Percentiles rank a stretch among this genome's conserved stretches.
These are phyloP conservation scores for Crithidia sp. DNA, from an alignment of 208 protist genomes.

Conservation along the genomic window DNA sequence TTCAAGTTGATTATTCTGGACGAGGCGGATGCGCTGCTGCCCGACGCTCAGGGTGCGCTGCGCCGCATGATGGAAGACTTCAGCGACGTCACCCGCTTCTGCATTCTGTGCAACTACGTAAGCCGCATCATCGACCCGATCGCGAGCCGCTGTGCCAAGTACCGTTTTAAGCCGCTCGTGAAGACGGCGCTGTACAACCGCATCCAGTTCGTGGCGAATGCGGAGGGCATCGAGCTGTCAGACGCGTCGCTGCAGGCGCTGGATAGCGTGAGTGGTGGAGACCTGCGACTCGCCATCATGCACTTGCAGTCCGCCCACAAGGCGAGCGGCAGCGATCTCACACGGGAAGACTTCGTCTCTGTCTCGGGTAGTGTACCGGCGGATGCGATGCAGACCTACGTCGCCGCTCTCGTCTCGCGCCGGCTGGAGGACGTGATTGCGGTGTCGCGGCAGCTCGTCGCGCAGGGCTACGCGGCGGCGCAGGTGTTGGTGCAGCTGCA, in stretches of 20 bases:
- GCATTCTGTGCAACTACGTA: constrained; percentile 99
- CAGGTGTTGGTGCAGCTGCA: constrained; percentile 87
- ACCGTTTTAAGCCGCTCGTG: constrained; percentile 97
- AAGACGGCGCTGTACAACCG: constrained; percentile 81
- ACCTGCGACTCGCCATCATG: constrained; percentile 97
- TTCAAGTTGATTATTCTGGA: constrained; percentile 99
- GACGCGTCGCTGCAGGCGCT: constrained; percentile 74
- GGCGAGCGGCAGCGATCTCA: constrained; percentile 79
- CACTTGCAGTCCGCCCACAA: constrained; percentile 94
- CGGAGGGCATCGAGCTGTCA: constrained; percentile 87
- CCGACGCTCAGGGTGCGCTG: constrained; percentile 98
- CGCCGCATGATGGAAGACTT: constrained; percentile 99
- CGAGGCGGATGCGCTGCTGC: constrained; percentile 99
- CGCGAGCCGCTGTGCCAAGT: constrained; percentile 99
- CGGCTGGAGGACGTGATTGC: constrained; percentile 65
- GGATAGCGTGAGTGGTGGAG: constrained; percentile 92
- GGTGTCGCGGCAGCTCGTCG: constrained; percentile 62
- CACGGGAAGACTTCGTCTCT: constrained; percentile 80
- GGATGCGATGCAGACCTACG: constrained; percentile 56
- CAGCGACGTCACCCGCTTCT: constrained; percentile 98
- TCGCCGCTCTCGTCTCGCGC: constrained; percentile 53
- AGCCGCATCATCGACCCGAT: constrained; percentile 99
- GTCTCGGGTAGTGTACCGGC: constrained; percentile 87
- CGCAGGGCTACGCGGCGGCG: constrained; percentile 71
- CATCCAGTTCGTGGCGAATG: constrained; percentile 85